These are phyloP conservation scores for Phlyctochytrium arcticum DNA, from an alignment of 192 early-diverging fungal species.

Conservation along the genomic window DNA sequence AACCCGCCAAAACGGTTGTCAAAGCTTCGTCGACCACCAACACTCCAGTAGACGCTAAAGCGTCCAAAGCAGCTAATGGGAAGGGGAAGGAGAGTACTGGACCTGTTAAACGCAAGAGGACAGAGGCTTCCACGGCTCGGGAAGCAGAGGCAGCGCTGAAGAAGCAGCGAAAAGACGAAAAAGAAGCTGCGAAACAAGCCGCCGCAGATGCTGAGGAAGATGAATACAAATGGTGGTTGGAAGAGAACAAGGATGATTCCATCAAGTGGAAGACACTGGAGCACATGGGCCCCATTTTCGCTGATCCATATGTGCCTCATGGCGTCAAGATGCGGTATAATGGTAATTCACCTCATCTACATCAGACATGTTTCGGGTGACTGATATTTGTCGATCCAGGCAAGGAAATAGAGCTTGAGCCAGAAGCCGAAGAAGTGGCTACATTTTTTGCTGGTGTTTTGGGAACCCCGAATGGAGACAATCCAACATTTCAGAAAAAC, in stretches of 20 bases:
- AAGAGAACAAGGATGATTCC: slow-evolving; percentile 9
- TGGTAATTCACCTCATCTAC: slow-evolving; percentile 34
- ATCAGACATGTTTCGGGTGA: neutral
- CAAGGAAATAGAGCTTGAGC: slow-evolving; percentile 50
- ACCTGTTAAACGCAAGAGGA: neutral
- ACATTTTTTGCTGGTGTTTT: slow-evolving; percentile 88
- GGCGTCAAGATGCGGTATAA: slow-evolving; percentile 84
- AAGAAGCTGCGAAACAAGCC: neutral
- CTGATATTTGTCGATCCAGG: slow-evolving; percentile 17
- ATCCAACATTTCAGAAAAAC: slow-evolving; percentile 82
- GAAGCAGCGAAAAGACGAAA: neutral
- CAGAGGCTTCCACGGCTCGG: neutral
- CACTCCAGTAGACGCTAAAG: too few relatives aligned
- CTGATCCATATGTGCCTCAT: slow-evolving; percentile 87
- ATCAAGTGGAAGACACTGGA: slow-evolving; percentile 73
- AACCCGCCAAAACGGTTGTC: too few relatives aligned
- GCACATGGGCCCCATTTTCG: slow-evolving; percentile 87
- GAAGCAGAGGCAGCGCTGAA: neutral
- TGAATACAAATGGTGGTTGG: slow-evolving; percentile 32
- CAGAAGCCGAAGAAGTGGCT: slow-evolving; percentile 91
- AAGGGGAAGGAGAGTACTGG: neutral
- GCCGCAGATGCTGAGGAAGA: slow-evolving; percentile 31
- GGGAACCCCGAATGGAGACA: slow-evolving; percentile 77
- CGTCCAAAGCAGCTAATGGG: too few relatives aligned
- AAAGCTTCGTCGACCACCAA: too few relatives aligned